These are phyloP conservation scores for Calonectria honghensis DNA, from an alignment of 2,329 filamentous ascomycete species.

Conservation along the genomic window DNA sequence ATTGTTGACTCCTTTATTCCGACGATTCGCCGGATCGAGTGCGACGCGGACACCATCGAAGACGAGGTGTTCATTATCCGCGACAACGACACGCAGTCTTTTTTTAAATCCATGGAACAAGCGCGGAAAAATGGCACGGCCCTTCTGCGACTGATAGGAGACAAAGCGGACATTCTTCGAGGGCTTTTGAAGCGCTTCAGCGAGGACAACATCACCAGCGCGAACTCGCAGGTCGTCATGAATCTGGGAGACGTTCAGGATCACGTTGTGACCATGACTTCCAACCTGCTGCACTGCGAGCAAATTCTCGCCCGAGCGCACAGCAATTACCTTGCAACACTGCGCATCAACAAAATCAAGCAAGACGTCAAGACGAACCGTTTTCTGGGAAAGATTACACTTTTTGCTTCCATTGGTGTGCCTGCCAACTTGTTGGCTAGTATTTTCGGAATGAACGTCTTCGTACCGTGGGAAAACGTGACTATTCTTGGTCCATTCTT, in stretches of 20 bases:
- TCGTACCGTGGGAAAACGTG: slow-evolving; percentile 77
- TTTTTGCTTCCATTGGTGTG: slow-evolving; percentile 93
- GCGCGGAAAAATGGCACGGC: slow-evolving; percentile 96
- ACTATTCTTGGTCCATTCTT: slow-evolving; percentile 74
- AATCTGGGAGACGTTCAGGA: slow-evolving; percentile 99
- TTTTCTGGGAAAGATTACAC: slow-evolving; percentile 94
- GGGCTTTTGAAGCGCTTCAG: slow-evolving; percentile 99
- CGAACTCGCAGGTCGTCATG: slow-evolving; percentile 95
- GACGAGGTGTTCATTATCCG: slow-evolving; percentile 96
- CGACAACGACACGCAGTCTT: slow-evolving; percentile 89
- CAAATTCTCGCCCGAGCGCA: slow-evolving; percentile 97
- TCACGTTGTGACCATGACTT: slow-evolving; percentile 99
- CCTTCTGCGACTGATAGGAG: slow-evolving; percentile 92
- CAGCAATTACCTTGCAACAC: slow-evolving; percentile 95
- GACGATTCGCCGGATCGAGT: slow-evolving; percentile 90
- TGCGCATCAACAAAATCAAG: slow-evolving; percentile 92
- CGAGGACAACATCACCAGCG: slow-evolving; percentile 95
- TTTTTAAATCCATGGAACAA: slow-evolving; percentile 90
- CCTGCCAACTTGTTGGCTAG: slow-evolving; percentile 94
- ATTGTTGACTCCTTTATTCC: slow-evolving; percentile 98
- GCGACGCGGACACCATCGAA: slow-evolving; percentile 93
- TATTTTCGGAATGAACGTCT: slow-evolving; percentile 91
- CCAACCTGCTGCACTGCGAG: slow-evolving; percentile 94
- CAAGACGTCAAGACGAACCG: slow-evolving; percentile 92
- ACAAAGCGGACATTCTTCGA: slow-evolving; percentile 97